Evolutionary conservation across 208 protist genomes (phyloP), one percentile per base, ranked within the genome.

Genomic region (Crithidia expoeki): DNA sequence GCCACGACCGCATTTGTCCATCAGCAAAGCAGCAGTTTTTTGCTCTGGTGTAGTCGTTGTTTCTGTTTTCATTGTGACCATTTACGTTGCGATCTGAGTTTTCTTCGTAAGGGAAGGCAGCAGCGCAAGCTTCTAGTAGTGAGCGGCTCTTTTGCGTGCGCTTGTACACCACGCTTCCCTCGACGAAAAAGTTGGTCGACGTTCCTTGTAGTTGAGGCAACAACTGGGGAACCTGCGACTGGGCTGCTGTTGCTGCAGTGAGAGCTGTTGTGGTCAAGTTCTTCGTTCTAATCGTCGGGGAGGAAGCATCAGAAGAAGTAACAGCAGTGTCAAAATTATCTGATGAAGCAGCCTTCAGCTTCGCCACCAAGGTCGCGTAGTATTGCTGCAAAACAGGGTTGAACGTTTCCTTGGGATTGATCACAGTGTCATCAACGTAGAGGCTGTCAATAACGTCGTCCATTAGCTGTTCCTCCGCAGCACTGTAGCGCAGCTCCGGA

Each of bases 341-440:
- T 4, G 27, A 4, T 11, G 63, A 33, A 6, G 10, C 36, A 42
- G 36, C 36, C 36, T 47, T 34, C 17, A 86, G 53, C 79, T 79
- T 86, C 17, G 55, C 60, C 19, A 81, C 81, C 23, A 97, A 56
- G 32, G 73, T 85, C 46, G 88, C 88, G 72, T 97, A 97, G 55
- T 89, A 96, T 65, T 94, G 78, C 72, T 97, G 90, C 0, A 96
- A 23, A 2, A 84, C 55, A 5, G 96, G 96, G 63, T 98, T 98
- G 76, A 92, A 97, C 0, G 81, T 95, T 2, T 90, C 64, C 3
- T 79, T 58, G 10, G 93, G 94, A 21, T 79, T 68, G 23, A 98
- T 62, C 51, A 80, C 75, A 49, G 86, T 47, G 30, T 69, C 71
- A 0, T 66, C 76, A 4, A 93, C 85, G 0, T 82, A 88, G 51